Percentiles rank a stretch among this genome's conserved stretches.
Evolutionary conservation across 169 alveolate genomes (phyloP).

Genomic region (Neospora caninum): DNA sequence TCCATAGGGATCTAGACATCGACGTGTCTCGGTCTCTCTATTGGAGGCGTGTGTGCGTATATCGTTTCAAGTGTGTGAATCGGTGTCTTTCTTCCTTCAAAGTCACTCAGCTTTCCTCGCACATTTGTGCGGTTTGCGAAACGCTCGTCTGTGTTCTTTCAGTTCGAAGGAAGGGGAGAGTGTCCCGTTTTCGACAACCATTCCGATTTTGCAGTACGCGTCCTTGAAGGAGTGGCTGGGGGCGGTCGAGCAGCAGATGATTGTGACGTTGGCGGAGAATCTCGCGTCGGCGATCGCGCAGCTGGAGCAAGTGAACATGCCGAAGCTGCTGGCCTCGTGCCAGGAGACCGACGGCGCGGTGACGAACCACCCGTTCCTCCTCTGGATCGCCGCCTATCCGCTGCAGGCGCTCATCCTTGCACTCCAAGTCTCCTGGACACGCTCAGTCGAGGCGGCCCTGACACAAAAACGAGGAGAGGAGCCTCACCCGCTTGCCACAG

Average conservation of each 20-base stretch:
- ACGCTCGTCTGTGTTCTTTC: not conserved
- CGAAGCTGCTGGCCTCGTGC: constrained; percentile 23
- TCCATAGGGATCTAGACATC: no score
- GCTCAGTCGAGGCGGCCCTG: constrained; percentile 81
- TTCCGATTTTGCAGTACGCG: constrained; percentile 82
- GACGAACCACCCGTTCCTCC: constrained; percentile 50
- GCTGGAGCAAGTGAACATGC: constrained; percentile 54
- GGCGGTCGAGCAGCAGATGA: constrained; percentile 84
- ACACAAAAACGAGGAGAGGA: not conserved
- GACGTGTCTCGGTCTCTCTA: no score
- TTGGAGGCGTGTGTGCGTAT: no score
- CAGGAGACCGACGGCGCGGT: constrained; percentile 24
- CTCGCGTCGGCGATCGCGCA: constrained; percentile 82
- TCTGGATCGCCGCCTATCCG: constrained; percentile 83
- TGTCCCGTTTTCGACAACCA: constrained; percentile 80
- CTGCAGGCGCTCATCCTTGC: constrained; percentile 88
- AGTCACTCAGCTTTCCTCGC: no score
- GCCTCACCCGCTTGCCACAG: constrained; percentile 54
- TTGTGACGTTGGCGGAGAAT: constrained; percentile 81
- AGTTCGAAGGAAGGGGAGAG: constrained; percentile 78
- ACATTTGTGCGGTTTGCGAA: not conserved
- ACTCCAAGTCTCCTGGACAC: constrained; percentile 88
- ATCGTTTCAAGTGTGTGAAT: no score
- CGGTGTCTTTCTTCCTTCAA: not conserved
- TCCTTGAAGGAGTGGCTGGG: constrained; percentile 91